Conservation (phyloP, 768 basidiomycete genomes). For the Pleurotus platypus region DNA sequence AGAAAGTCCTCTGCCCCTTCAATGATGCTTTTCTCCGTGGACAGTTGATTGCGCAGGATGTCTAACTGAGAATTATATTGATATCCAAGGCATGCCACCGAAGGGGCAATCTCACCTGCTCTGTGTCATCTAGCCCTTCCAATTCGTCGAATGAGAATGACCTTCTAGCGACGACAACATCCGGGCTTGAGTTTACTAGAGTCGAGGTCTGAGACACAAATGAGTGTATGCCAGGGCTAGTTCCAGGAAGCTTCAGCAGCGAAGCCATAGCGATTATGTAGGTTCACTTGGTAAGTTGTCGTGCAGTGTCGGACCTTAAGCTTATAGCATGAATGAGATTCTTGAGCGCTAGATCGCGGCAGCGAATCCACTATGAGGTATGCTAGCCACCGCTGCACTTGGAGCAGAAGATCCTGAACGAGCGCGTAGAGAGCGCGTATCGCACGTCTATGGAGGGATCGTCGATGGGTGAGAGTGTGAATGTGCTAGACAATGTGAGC, state of each 20-base stretch:
- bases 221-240: neutral
- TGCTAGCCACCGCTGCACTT: too few relatives aligned
- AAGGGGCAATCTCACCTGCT: constrained; percentile 33
- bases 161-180: constrained; percentile 14
- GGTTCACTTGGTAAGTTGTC: too few relatives aligned
- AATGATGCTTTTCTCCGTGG: constrained; percentile 77
- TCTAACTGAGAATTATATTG: constrained; percentile 47
- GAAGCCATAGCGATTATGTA: too few relatives aligned
- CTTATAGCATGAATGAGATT: too few relatives aligned
- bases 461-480: too few relatives aligned
- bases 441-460: too few relatives aligned
- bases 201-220: constrained; percentile 13
- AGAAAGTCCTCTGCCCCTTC: constrained; percentile 92
- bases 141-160: constrained; percentile 35
- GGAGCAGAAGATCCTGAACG: too few relatives aligned
- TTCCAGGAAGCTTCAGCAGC: neutral
- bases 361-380: too few relatives aligned
- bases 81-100: neutral
- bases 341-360: too few relatives aligned
- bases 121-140: constrained; percentile 39
- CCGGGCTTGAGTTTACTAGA: constrained; percentile 12
- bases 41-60: constrained; percentile 61
- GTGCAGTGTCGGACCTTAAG: too few relatives aligned
- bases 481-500: too few relatives aligned
- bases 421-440: too few relatives aligned